Evolutionary conservation across 78 protist genomes (phyloP).

Genomic region (Diacronema lutheri): DNA sequence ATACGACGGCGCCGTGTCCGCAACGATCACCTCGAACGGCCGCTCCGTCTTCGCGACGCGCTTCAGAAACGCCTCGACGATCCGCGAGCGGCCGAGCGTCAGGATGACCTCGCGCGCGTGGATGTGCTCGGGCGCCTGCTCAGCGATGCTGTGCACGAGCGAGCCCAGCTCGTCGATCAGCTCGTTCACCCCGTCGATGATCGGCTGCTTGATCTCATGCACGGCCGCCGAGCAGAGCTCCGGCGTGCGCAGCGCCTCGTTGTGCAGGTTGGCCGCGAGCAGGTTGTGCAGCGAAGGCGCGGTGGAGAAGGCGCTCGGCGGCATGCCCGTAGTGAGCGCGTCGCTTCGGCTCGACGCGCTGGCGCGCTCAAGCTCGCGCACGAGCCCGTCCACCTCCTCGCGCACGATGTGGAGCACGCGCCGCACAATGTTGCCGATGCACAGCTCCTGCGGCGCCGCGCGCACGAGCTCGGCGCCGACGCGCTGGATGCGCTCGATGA

Average conservation of each 20-base stretch:
- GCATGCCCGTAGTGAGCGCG: no score
- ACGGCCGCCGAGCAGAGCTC: not conserved
- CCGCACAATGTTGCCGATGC: not conserved
- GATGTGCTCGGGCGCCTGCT: constrained; percentile 24
- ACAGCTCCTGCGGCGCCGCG: not conserved
- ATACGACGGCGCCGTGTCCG: constrained; percentile 3
- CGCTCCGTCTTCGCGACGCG: not conserved
- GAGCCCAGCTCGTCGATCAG: not conserved
- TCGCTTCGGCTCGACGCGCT: no score
- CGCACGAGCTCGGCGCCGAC: not conserved
- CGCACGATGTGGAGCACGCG: constrained; percentile 14
- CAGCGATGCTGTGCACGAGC: not conserved
- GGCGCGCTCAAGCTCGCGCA: no score
- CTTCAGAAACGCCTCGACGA: constrained; percentile 16
- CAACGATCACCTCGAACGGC: not conserved
- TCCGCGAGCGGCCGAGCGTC: constrained; percentile 8
- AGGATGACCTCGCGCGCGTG: constrained; percentile 33
- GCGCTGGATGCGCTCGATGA: not conserved
- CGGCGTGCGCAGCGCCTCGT: not conserved
- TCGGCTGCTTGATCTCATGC: not conserved
- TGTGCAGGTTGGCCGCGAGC: not conserved
- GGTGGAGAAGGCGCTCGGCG: no score
- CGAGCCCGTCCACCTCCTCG: not conserved
- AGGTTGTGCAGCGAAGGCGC: not conserved
- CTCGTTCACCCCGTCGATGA: constrained; percentile 1